phyloP scores from a whole-genome alignment of 805 yeast species.

The Wickerhamomyces alni region DNA sequence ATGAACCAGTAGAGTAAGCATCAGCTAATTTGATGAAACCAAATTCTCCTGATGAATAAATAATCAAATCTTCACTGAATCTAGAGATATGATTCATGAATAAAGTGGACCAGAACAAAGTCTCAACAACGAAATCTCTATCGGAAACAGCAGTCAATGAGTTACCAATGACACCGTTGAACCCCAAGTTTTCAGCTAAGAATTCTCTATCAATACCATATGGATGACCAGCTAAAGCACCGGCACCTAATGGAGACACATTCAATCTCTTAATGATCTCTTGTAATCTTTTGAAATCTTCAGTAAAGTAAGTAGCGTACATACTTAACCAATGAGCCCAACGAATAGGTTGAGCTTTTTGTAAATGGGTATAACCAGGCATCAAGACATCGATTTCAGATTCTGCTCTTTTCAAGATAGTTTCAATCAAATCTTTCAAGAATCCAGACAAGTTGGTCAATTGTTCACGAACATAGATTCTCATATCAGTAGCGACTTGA shows the following conservation, averaged over 20 bases:
- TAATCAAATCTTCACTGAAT: constrained; percentile 89
- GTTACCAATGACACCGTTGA: constrained; percentile 85
- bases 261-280: constrained; percentile 82
- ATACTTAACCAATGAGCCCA: constrained; percentile 98
- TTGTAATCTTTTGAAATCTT: constrained; percentile 79
- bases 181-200: constrained; percentile 75
- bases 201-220: constrained; percentile 96
- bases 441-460: constrained; percentile 50
- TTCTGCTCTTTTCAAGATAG: constrained; percentile 70
- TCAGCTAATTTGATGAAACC: constrained; percentile 91
- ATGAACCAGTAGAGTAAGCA: constrained; percentile 97
- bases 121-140: constrained; percentile 94
- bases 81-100: constrained; percentile 95
- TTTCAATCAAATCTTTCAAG: constrained; percentile 57
- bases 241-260: constrained; percentile 89
- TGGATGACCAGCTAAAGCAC: constrained; percentile 99
- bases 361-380: constrained; percentile 99
- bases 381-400: constrained; percentile 84
- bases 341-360: constrained; percentile 97
- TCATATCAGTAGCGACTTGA: constrained; percentile 99
- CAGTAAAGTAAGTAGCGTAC: constrained; percentile 90
- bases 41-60: constrained; percentile 96
- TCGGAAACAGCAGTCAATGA: constrained; percentile 96
- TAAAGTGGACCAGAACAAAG: constrained; percentile 91
- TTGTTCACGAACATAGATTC: constrained; percentile 83